Percentiles rank a stretch among this genome's conserved stretches.
phyloP scores from a whole-genome alignment of 2,329 filamentous ascomycete genomes.

The Onygenales sp. region DNA sequence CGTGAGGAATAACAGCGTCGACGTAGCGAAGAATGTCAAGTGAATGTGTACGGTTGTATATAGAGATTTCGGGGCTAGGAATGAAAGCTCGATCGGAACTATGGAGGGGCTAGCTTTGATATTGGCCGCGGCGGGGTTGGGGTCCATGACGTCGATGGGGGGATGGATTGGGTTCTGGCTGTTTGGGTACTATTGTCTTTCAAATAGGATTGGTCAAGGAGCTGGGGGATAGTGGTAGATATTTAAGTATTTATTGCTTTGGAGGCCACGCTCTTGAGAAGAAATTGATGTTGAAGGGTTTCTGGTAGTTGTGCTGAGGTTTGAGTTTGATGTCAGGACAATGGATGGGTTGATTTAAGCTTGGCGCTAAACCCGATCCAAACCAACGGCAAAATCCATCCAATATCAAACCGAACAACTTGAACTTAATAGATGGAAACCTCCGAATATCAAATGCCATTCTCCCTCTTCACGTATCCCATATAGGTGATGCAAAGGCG shows the following conservation, averaged over 20 bases:
- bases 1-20: constrained; percentile 47
- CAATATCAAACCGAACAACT: too few species aligned
- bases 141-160: neutral
- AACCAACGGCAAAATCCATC: too few species aligned
- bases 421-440: too few species aligned
- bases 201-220: too few species aligned
- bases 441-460: neutral
- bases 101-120: constrained; percentile 13
- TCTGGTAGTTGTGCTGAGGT: neutral
- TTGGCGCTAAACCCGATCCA: neutral
- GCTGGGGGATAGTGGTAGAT: too few species aligned
- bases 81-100: constrained; percentile 45
- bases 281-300: neutral
- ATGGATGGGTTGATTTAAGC: constrained; percentile 1
- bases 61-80: constrained; percentile 47
- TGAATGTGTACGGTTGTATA: constrained; percentile 51
- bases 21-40: constrained; percentile 44
- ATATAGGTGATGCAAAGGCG: too few species aligned
- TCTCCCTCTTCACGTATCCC: neutral
- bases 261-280: too few species aligned
- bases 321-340: neutral
- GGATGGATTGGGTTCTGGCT: neutral
- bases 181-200: too few species aligned
- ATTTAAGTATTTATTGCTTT: too few species aligned
- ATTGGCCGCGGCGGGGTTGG: constrained; percentile 14